A percentile compares a stretch with the other conserved stretches of the same genome.
phyloP scores from a whole-genome alignment of 768 basidiomycete genomes.

The Ramaria sp. region DNA sequence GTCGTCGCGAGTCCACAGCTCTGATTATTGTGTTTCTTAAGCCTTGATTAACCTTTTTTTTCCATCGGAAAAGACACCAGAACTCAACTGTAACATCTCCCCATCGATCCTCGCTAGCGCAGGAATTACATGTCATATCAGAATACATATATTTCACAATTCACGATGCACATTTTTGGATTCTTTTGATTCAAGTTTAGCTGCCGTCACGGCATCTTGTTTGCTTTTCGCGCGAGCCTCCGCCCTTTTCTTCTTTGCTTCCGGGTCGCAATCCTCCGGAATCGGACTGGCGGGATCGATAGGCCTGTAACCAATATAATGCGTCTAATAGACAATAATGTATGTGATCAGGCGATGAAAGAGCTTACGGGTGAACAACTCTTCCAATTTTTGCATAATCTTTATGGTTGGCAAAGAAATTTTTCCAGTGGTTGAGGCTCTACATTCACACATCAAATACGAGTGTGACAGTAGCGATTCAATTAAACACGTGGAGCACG shows the following conservation, averaged over 20 bases:
- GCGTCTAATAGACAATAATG: not conserved
- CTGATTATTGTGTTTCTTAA: not conserved
- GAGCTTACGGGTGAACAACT: conserved; percentile 28
- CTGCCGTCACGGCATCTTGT: conserved; percentile 21
- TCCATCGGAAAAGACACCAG: not conserved
- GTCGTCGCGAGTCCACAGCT: too few species aligned
- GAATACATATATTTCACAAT: not conserved
- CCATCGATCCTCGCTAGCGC: not conserved
- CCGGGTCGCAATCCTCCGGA: conserved; percentile 62
- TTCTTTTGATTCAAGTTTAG: not conserved
- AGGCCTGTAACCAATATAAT: conserved; percentile 21
- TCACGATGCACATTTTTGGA: not conserved
- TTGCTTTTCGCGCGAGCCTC: conserved; percentile 15
- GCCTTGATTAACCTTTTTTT: not conserved
- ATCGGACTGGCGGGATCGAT: conserved; percentile 70
- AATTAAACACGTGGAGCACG: conserved; percentile 3
- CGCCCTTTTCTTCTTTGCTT: conserved; percentile 30
- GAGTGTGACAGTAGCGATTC: not conserved
- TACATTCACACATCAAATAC: conserved; percentile 19
- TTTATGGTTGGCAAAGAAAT: conserved; percentile 75
- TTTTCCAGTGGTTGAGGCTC: conserved; percentile 82
- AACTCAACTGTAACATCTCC: not conserved
- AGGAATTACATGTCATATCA: not conserved
- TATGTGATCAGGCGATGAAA: not conserved
- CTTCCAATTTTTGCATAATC: conserved; percentile 69